Base-by-base conservation (phyloP, 345 rosid genomes). In the Camelina laxa region DNA sequence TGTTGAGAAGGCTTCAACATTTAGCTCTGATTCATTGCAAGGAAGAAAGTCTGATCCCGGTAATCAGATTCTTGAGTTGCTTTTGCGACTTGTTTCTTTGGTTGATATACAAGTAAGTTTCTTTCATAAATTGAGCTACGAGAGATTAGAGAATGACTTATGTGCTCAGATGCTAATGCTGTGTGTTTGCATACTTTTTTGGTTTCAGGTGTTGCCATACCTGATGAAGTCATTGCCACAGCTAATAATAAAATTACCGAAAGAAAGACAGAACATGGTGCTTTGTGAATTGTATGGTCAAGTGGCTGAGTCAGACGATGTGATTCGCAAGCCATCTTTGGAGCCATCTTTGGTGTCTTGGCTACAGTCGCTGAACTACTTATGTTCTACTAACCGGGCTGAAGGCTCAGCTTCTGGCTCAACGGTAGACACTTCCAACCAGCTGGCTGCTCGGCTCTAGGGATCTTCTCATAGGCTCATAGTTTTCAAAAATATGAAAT, bases 261-360 rank as follows among this genome's bases (percentile, higher is more conserved):
- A 83, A 82, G 91, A 91, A 74, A 91, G 85, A 63, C 97, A 85
- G 84, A 81, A 79, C 82, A 76, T 80, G 79, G 88, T 95, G 73
- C 97, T 95, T 55, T 84, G 89, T 80, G 97, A 95, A 55, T 61
- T 95, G 74, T 87, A 89, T 31, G 58, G 87, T 56, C 88, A 84
- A 76, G 94, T 92, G 48, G 93, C 97, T 13, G 97, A 86, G 59
- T 92, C 97, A 16, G 99, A 95, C 69, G 97, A 95, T 84, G 97
- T 92, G 49, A 87, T 89, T 30, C 96, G 97, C 45, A 95, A 95
- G 67, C 91, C 96, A 20, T n/a, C n/a, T n/a, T n/a, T n/a, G n/a
- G n/a, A n/a, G n/a, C n/a, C n/a, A n/a, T 50, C 89, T 54, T 81
- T 92, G 69, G 98, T 95, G 60, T 92, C 98, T 22, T 95, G 97